These are phyloP conservation scores for Coemansia sp. DNA, from an alignment of 192 early-diverging fungal genomes.

Conservation along the genomic window DNA sequence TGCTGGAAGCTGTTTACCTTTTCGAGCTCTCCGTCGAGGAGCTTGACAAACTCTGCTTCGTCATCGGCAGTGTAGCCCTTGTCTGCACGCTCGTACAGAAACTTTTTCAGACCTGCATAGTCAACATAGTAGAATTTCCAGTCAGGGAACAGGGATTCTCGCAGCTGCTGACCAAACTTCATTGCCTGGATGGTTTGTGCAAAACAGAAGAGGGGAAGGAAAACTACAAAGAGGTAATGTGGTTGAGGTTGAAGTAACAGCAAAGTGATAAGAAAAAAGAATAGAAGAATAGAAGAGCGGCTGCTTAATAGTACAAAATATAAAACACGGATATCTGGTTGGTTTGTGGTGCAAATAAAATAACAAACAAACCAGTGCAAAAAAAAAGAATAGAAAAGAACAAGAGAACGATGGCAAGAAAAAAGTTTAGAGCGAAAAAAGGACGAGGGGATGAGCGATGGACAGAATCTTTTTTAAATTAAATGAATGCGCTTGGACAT, in stretches of 20 bases:
- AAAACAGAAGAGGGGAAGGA: background rate
- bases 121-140: slow-evolving; percentile 87
- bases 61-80: slow-evolving; percentile 78
- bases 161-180: slow-evolving; percentile 91
- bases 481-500: background rate
- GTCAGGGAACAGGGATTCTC: slow-evolving; percentile 75
- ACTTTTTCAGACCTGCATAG: slow-evolving; percentile 85
- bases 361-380: background rate
- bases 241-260: background rate
- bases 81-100: slow-evolving; percentile 69
- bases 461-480: background rate
- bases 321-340: background rate
- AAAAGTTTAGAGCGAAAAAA: background rate
- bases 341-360: background rate
- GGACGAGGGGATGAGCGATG: background rate
- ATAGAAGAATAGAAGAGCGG: background rate
- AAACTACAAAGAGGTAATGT: background rate
- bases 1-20: slow-evolving; percentile 79
- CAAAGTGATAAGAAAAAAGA: background rate
- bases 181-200: slow-evolving; percentile 45
- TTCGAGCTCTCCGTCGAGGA: slow-evolving; percentile 87
- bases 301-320: background rate
- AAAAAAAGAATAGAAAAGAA: background rate
- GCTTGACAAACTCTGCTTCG: slow-evolving; percentile 81
- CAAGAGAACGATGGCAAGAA: background rate